Conservation (phyloP, 163 green algal genomes). For the Prototheca stagnorum region DNA sequence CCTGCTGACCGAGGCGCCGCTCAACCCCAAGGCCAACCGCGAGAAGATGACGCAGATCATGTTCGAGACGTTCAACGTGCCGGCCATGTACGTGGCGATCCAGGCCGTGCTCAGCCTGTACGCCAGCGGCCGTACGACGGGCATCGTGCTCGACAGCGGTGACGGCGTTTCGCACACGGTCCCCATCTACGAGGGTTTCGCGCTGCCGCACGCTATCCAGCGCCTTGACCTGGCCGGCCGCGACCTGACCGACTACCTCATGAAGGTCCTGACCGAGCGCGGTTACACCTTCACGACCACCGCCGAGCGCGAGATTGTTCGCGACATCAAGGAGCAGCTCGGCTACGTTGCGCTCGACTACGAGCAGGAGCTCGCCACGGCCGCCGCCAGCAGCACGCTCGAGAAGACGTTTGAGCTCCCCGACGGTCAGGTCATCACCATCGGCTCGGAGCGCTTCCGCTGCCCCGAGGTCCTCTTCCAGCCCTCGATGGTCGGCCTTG, state of each 20-base stretch:
- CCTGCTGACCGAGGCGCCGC: slow-evolving; percentile 89
- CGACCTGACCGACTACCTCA: slow-evolving; percentile 93
- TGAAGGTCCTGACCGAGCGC: slow-evolving; percentile 82
- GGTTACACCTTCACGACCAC: slow-evolving; percentile 95
- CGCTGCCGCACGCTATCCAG: slow-evolving; percentile 84
- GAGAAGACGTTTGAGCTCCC: slow-evolving; percentile 96
- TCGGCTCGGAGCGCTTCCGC: slow-evolving; percentile 93
- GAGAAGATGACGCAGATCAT: slow-evolving; percentile 99
- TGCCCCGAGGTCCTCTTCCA: slow-evolving; percentile 98
- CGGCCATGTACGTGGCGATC: slow-evolving; percentile 94
- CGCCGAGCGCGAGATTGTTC: slow-evolving; percentile 89
- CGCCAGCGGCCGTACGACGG: slow-evolving; percentile 84
- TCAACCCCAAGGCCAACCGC: slow-evolving; percentile 95
- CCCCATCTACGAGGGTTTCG: slow-evolving; percentile 95
- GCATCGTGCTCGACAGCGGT: slow-evolving; percentile 92
- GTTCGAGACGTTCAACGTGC: slow-evolving; percentile 98
- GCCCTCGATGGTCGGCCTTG: slow-evolving; percentile 77
- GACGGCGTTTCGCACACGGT: slow-evolving; percentile 95
- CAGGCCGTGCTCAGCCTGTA: slow-evolving; percentile 97
- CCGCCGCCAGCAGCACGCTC: slow-evolving; percentile 50
- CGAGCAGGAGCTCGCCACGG: slow-evolving; percentile 79
- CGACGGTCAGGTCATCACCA: slow-evolving; percentile 89
- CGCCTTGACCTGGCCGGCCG: slow-evolving; percentile 86
- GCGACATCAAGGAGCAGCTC: slow-evolving; percentile 99
- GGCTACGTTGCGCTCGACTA: slow-evolving; percentile 93